A percentile compares a stretch with the other conserved stretches of the same genome.
Conservation (phyloP, 1,139 yeast species). For the Dujonia santamariae region DNA sequence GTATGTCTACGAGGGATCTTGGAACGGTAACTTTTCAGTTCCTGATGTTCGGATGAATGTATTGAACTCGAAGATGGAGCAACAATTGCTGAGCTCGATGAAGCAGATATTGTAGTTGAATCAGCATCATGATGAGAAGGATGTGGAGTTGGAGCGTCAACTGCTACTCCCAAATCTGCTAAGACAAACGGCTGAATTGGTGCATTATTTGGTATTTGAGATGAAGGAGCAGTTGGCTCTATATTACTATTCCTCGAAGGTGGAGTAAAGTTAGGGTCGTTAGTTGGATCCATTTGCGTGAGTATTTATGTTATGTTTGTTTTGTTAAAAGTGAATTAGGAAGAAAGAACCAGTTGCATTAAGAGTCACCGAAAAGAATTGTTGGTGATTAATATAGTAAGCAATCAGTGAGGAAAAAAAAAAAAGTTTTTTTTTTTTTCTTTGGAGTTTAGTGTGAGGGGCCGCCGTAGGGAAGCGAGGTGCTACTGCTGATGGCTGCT, state of each 20-base stretch:
- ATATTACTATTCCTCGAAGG: conserved; percentile 59
- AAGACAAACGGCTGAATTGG: conserved; percentile 75
- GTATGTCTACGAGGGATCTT: conserved; percentile 44
- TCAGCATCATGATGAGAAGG: conserved; percentile 23
- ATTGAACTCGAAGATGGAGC: neutral
- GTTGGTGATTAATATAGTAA: no score
- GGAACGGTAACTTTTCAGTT: conserved; percentile 14
- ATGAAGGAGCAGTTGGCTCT: conserved; percentile 70
- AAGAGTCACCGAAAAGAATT: no score
- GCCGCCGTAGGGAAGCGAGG: no score
- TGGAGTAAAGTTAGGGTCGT: conserved; percentile 75
- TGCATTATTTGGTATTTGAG: conserved; percentile 67
- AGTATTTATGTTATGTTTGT: no score
- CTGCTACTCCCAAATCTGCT: conserved; percentile 68
- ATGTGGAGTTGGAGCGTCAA: conserved; percentile 73
- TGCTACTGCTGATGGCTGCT: no score
- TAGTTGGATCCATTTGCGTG: conserved; percentile 69
- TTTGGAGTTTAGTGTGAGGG: no score
- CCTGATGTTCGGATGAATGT: no score
- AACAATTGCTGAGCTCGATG: neutral
- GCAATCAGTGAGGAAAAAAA: no score
- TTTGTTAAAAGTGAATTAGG: no score
- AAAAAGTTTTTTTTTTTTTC: no score
- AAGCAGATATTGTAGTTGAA: no score
- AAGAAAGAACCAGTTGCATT: no score